Evolutionary conservation across 331 rosid species (phyloP).

Genomic region (Acacia pycnantha): DNA sequence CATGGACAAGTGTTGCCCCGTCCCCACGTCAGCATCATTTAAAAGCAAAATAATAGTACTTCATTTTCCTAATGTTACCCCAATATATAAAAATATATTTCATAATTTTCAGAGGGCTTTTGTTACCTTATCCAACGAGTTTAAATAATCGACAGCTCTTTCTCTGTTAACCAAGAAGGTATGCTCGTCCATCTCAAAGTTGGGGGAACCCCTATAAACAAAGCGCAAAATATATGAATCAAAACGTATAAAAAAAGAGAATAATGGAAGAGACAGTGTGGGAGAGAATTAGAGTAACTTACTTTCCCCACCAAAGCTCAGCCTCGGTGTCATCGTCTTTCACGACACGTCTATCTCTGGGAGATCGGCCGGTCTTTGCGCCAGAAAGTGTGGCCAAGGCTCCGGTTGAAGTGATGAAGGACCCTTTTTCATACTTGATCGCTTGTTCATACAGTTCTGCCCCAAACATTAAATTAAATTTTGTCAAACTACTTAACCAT

Average conservation of each 20-base stretch:
- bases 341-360: conserved; percentile 91
- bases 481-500: too few species aligned
- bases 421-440: conserved; percentile 69
- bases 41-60: not conserved
- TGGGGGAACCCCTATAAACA: conserved; percentile 81
- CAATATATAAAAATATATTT: too few species aligned
- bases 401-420: conserved; percentile 75
- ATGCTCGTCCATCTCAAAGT: conserved; percentile 93
- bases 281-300: conserved; percentile 16
- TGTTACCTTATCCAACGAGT: conserved; percentile 76
- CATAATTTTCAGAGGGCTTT: not conserved
- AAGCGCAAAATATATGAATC: not conserved
- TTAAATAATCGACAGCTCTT: conserved; percentile 93
- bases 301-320: conserved; percentile 99
- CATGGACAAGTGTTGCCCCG: not conserved
- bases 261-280: not conserved
- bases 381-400: conserved; percentile 97
- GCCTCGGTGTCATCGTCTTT: conserved; percentile 59
- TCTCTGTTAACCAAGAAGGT: conserved; percentile 86
- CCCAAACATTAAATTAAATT: not conserved
- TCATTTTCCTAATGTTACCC: too few species aligned
- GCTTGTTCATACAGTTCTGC: conserved; percentile 68
- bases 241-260: not conserved
- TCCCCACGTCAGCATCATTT: not conserved
- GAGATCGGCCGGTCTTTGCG: conserved; percentile 94